These are phyloP conservation scores for Capsella bursapastoris DNA, from an alignment of 345 rosid genomes.

Conservation along the genomic window DNA sequence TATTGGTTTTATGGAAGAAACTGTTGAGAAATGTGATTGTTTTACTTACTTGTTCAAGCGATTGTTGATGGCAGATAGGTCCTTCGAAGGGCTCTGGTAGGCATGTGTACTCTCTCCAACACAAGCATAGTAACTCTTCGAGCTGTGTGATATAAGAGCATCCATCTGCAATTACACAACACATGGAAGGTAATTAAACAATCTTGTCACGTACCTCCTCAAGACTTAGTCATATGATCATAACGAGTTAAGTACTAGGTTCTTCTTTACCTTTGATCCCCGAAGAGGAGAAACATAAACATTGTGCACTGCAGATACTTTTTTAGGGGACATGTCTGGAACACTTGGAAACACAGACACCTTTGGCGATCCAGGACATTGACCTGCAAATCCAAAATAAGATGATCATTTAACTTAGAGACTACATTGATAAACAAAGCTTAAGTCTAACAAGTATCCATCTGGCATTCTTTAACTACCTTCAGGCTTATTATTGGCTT, in stretches of 20 bases:
- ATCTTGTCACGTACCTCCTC: constrained; percentile 14
- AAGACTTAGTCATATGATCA: neutral
- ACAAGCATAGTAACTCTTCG: constrained; percentile 93
- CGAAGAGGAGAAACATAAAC: constrained; percentile 96
- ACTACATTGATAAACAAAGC: constrained; percentile 19
- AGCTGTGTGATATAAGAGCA: constrained; percentile 84
- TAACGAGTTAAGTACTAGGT: constrained; percentile 4
- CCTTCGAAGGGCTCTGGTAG: constrained; percentile 97
- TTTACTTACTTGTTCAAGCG: constrained; percentile 73
- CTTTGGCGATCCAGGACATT: constrained; percentile 88
- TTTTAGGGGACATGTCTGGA: constrained; percentile 98
- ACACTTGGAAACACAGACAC: constrained; percentile 80
- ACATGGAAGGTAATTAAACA: neutral
- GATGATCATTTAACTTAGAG: constrained; percentile 17
- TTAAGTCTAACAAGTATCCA: neutral
- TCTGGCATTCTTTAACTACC: constrained; percentile 49
- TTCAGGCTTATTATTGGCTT: constrained; percentile 59
- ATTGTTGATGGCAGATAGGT: constrained; percentile 84
- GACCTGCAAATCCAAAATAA: constrained; percentile 54
- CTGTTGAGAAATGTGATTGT: neutral
- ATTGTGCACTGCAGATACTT: constrained; percentile 85
- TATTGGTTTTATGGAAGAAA: constrained; percentile 13
- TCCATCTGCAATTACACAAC: constrained; percentile 70
- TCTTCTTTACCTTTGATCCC: constrained; percentile 75
- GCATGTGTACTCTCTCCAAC: constrained; percentile 99